Percentiles rank a stretch among this genome's conserved stretches.
Evolutionary conservation across 371 early-diverging fungal species (phyloP).

Genomic region (Mortierella sp.): DNA sequence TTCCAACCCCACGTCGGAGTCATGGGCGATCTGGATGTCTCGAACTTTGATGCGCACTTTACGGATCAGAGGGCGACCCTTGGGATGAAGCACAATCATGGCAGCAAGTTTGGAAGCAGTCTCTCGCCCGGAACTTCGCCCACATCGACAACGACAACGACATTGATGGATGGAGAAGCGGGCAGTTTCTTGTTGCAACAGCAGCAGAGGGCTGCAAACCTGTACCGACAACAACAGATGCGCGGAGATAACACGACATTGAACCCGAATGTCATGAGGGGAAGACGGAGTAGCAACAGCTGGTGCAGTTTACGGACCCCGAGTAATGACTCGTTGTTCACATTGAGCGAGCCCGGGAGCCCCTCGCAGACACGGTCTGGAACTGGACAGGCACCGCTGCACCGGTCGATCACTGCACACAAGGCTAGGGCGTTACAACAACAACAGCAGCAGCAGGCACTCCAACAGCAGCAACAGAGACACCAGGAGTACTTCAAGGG

Average conservation of each 20-base stretch:
- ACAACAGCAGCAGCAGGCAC: constrained; percentile 20
- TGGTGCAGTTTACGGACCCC: constrained; percentile 50
- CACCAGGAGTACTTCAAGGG: constrained; percentile 49
- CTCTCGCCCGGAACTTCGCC: constrained; percentile 6
- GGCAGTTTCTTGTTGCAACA: constrained; percentile 45
- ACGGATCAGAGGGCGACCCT: constrained; percentile 37
- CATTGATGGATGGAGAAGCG: constrained; percentile 21
- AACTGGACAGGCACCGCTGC: not conserved
- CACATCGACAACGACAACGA: not conserved
- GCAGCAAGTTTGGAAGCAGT: not conserved
- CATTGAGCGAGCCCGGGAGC: constrained; percentile 21
- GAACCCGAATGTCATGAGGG: constrained; percentile 23
- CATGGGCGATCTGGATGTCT: constrained; percentile 52
- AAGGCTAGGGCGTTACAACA: constrained; percentile 26
- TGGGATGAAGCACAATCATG: constrained; percentile 5
- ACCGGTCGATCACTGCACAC: constrained; percentile 19
- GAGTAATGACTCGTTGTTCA: constrained; percentile 42
- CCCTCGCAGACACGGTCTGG: constrained; percentile 24
- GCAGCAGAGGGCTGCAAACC: constrained; percentile 48
- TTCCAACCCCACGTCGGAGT: constrained; percentile 70
- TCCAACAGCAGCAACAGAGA: constrained; percentile 23
- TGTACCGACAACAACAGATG: constrained; percentile 47
- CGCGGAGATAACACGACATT: constrained; percentile 27
- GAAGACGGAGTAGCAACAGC: constrained; percentile 42
- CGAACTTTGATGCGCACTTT: constrained; percentile 55